Percentiles rank a stretch among this genome's conserved stretches.
These are phyloP conservation scores for Astrothelium subdiscretum DNA, from an alignment of 495 filamentous ascomycete genomes.

Conservation along the genomic window DNA sequence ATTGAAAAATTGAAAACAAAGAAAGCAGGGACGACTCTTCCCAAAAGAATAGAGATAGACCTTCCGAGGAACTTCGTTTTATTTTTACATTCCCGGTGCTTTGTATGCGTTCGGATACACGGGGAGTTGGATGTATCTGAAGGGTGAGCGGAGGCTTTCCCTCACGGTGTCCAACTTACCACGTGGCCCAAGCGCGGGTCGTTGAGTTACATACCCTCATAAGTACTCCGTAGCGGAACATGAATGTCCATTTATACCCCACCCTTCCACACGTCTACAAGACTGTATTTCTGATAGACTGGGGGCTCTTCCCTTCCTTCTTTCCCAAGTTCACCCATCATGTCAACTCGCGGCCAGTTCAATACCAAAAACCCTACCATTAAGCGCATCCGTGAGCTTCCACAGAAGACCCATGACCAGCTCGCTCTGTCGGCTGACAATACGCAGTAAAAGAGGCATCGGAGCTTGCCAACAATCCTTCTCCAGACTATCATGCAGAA, in stretches of 20 bases:
- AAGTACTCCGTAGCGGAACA: no score
- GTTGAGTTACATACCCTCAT: background rate
- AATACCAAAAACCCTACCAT: conserved; percentile 73
- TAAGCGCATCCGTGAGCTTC: conserved; percentile 54
- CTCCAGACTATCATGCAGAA: conserved; percentile 67
- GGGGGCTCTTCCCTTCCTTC: background rate
- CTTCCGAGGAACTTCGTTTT: no score
- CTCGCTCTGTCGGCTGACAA: conserved; percentile 14
- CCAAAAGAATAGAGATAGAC: no score
- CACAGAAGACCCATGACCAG: background rate
- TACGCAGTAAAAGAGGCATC: conserved; percentile 66
- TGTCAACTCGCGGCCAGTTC: conserved; percentile 39
- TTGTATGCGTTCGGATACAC: no score
- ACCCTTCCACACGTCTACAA: no score
- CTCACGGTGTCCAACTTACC: background rate
- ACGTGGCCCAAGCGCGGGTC: background rate
- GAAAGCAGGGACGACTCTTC: no score
- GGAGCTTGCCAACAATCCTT: conserved; percentile 66
- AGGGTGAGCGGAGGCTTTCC: no score
- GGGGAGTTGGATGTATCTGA: no score
- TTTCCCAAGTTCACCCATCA: conserved; percentile 7
- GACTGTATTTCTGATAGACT: no score
- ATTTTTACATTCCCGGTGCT: background rate
- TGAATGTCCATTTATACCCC: no score
- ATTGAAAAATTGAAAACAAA: no score